phyloP scores from a whole-genome alignment of 1,139 yeast genomes.

The Pichia sp. region DNA sequence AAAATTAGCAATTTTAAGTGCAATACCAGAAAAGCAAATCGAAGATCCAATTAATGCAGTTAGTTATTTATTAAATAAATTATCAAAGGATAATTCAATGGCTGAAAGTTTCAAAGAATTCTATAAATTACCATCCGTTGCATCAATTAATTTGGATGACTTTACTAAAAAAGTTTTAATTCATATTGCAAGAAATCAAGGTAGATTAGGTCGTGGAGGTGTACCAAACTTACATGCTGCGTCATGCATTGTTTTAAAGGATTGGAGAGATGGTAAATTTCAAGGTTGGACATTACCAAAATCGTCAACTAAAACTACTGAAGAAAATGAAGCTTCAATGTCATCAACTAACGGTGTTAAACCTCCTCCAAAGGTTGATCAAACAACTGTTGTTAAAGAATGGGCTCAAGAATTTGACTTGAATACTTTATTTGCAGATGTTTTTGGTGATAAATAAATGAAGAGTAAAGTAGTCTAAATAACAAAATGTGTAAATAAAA shows the following conservation, averaged over 20 bases:
- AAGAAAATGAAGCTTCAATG: constrained; percentile 29
- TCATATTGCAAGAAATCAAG: constrained; percentile 87
- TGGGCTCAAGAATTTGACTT: constrained; percentile 96
- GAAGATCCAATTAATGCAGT: constrained; percentile 83
- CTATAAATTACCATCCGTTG: constrained; percentile 79
- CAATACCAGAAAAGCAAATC: constrained; percentile 83
- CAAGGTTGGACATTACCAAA: constrained; percentile 88
- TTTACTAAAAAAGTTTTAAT: constrained; percentile 80
- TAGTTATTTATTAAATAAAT: constrained; percentile 64
- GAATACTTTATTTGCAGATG: constrained; percentile 60
- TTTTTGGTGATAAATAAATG: constrained; percentile 17
- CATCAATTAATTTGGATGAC: constrained; percentile 52
- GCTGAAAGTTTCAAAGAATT: constrained; percentile 65
- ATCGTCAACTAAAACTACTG: constrained; percentile 34
- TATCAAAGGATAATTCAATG: constrained; percentile 66
- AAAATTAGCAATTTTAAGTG: constrained; percentile 78
- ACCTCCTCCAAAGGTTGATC: constrained; percentile 47
- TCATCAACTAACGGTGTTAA: constrained; percentile 26
- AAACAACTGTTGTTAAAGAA: constrained; percentile 73
- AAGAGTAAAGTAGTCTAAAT: too few relatives aligned
- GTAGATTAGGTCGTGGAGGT: constrained; percentile 90
- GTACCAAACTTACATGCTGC: constrained; percentile 84
- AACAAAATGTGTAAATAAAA: not conserved
- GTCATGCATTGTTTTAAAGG: constrained; percentile 74
- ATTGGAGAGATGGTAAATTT: constrained; percentile 96